Percentiles rank a stretch among this genome's conserved stretches.
phyloP scores from a whole-genome alignment of 768 basidiomycete species.

The Mycena chlorophos region DNA sequence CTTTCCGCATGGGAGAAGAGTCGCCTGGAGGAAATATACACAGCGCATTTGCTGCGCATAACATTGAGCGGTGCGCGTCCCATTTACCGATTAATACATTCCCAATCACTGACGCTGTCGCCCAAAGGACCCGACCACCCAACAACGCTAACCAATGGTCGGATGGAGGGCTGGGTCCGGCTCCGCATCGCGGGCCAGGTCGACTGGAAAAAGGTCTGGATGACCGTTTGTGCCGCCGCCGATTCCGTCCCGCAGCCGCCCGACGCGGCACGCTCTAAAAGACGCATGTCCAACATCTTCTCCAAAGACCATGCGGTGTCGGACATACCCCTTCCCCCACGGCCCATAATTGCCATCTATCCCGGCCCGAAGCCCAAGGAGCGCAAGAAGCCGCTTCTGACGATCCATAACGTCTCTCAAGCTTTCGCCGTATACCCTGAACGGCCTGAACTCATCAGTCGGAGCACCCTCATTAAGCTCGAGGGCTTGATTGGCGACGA shows the following conservation, averaged over 20 bases:
- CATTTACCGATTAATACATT: neutral
- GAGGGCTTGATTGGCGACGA: constrained; percentile 85
- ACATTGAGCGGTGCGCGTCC: constrained; percentile 48
- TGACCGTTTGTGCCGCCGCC: constrained; percentile 62
- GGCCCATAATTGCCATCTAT: constrained; percentile 57
- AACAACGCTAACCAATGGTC: constrained; percentile 65
- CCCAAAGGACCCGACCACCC: constrained; percentile 52
- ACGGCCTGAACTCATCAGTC: constrained; percentile 84
- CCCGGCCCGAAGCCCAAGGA: constrained; percentile 69
- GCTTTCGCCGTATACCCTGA: constrained; percentile 96
- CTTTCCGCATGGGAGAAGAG: constrained; percentile 94
- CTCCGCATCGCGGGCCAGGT: constrained; percentile 94
- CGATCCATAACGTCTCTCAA: constrained; percentile 70
- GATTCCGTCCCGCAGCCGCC: constrained; percentile 23
- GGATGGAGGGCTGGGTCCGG: constrained; percentile 89
- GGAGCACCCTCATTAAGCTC: constrained; percentile 88
- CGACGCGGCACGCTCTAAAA: constrained; percentile 38
- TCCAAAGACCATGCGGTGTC: constrained; percentile 40
- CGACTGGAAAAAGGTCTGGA: constrained; percentile 93
- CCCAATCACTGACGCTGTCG: constrained; percentile 4
- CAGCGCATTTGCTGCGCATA: constrained; percentile 87
- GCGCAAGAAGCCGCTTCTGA: constrained; percentile 69
- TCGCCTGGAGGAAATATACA: constrained; percentile 95
- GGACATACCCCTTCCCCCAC: constrained; percentile 30
- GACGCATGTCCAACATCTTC: constrained; percentile 73